These are phyloP conservation scores for Cercospora beticola DNA, from an alignment of 2,329 filamentous ascomycete species.

Conservation along the genomic window DNA sequence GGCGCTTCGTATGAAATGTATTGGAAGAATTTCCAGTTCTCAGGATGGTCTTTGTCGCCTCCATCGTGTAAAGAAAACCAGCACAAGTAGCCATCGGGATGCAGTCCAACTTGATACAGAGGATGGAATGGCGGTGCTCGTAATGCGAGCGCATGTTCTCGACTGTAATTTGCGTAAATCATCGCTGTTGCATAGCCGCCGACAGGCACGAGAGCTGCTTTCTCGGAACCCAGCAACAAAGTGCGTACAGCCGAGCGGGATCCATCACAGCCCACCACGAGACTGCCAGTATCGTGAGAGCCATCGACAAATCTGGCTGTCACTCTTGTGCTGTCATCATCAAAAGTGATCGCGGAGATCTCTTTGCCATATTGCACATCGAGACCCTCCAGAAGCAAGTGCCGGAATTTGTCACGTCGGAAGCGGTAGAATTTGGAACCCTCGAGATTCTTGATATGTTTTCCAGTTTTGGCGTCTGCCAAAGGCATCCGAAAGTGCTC, in stretches of 20 bases:
- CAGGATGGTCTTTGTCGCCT: constrained; percentile 5
- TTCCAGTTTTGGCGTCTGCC: constrained; percentile 12
- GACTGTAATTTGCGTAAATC: constrained; percentile 19
- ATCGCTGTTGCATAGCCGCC: constrained; percentile 22
- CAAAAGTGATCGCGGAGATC: constrained; percentile 10
- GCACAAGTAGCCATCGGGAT: constrained; percentile 10
- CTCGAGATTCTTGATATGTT: constrained; percentile 7
- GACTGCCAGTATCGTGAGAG: constrained; percentile 18
- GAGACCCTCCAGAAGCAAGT: constrained; percentile 13
- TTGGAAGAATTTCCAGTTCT: constrained; percentile 17
- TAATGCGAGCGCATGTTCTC: constrained; percentile 15
- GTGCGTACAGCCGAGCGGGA: constrained; percentile 26
- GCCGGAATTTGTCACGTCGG: constrained; percentile 18
- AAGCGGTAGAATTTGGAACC: constrained; percentile 15
- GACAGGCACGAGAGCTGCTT: constrained; percentile 6
- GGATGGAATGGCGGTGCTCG: constrained; percentile 15
- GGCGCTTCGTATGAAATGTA: constrained; percentile 21
- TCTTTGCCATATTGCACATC: constrained; percentile 22
- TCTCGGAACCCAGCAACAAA: constrained; percentile 16
- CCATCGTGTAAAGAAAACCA: constrained; percentile 18
- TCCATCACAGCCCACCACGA: constrained; percentile 30
- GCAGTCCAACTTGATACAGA: constrained; percentile 19
- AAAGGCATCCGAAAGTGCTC: constrained; percentile 12
- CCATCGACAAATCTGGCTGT: constrained; percentile 25
- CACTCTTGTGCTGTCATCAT: constrained; percentile 15